Base-by-base conservation (phyloP, 768 basidiomycete genomes). In the Boletus fagicola region DNA sequence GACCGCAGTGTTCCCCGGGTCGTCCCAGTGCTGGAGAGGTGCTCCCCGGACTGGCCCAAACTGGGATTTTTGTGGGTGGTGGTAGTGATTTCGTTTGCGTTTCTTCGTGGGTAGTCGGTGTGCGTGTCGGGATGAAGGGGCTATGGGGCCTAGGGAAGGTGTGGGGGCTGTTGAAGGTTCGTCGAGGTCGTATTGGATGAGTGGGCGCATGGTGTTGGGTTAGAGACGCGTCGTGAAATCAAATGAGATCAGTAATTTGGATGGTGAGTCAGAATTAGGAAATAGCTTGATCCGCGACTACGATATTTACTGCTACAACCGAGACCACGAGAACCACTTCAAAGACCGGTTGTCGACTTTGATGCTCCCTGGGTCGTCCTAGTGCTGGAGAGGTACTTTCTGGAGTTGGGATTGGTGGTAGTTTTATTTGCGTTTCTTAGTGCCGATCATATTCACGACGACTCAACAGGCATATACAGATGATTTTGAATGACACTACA, bases 61-160 rank as follows among this genome's bases (percentile, higher is more conserved):
- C 5, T 4, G 22, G 24, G 50, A 5, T 15, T 35, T 50, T 10
- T 46, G 58, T 26, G 51, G 12, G 38, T 51, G 68, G 43, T 68
- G 63, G 51, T n/a, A n/a, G n/a, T 68, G 56, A 20, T 65, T 54
- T 56, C 65, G 62, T 65, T 75, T 73, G 51, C 82, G 80, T 69
- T 82, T 88, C 74, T 87, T 88, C 15, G 75, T 54, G 13, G 79
- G 80, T 8, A 79, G 77, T 26, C 43, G 58, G 45, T 31, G 51
- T 7, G 38, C 36, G 61, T 47, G 54, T 56, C 30, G 30, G 0
- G 52, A 33, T 39, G 52, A 20, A 2, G 39, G 22, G 22, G 42
- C 15, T n/a, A 2, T 3, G 10, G 44, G 15, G 8, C 38, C 31
- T 16, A 51, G n/a, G 18, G 51, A 35, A 15, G 3, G 11, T 3